Percentiles rank a stretch among this genome's conserved stretches.
Conservation (phyloP, 306 rosid species). For the Vigna radiata region DNA sequence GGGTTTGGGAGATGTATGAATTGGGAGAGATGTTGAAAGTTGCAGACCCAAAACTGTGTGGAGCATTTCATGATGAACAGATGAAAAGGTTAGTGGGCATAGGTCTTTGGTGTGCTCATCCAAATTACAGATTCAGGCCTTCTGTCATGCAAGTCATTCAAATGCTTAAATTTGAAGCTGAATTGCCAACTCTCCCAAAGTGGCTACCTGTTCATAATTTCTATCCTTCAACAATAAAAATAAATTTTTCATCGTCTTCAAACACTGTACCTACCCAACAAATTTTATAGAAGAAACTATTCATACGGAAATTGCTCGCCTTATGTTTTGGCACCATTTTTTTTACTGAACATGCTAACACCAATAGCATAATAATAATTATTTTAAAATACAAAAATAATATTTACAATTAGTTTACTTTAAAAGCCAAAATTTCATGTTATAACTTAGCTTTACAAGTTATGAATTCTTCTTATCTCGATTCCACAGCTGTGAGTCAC, state of each 20-base stretch:
- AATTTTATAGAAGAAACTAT: not conserved
- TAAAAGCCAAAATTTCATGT: too few species aligned
- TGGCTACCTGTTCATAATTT: slow-evolving; percentile 8
- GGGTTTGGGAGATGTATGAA: not conserved
- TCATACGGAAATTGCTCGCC: not conserved
- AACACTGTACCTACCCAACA: not conserved
- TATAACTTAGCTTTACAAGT: too few species aligned
- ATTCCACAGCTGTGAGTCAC: too few species aligned
- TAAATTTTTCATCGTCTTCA: not conserved
- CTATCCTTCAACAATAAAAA: not conserved
- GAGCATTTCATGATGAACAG: slow-evolving; percentile 35
- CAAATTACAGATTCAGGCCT: slow-evolving; percentile 30
- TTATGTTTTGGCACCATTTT: too few species aligned
- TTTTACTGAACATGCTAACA: too few species aligned
- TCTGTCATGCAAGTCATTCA: slow-evolving; percentile 16
- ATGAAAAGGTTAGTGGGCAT: slow-evolving; percentile 1
- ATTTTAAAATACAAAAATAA: too few species aligned
- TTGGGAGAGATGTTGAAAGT: not conserved
- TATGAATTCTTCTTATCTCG: too few species aligned
- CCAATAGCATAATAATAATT: too few species aligned
- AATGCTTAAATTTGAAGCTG: slow-evolving; percentile 37
- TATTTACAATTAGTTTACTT: too few species aligned
- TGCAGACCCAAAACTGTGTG: slow-evolving; percentile 13
- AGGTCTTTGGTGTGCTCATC: slow-evolving; percentile 31
- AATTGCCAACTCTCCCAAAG: slow-evolving; percentile 9